Conservation (phyloP, 2,329 filamentous ascomycete species). For the Fusarium longipes region DNA sequence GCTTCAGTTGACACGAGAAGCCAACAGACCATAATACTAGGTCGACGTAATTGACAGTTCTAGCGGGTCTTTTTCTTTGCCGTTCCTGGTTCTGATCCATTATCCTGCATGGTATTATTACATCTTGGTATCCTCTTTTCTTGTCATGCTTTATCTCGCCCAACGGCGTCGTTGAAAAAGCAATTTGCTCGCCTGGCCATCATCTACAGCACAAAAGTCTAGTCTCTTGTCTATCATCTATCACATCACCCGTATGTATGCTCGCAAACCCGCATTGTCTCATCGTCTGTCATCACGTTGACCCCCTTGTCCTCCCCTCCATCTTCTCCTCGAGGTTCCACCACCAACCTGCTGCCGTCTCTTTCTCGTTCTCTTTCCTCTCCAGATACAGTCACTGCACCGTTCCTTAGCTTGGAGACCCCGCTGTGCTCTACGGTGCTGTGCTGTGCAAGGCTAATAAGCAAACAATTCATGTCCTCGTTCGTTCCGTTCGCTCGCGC, state of each 20-base stretch:
- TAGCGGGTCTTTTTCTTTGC: constrained; percentile 20
- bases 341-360: constrained; percentile 44
- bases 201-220: background rate
- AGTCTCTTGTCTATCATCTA: constrained; percentile 1
- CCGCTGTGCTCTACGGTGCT: background rate
- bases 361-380: background rate
- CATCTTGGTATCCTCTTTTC: constrained; percentile 7
- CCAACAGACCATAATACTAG: background rate
- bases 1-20: background rate
- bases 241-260: constrained; percentile 8
- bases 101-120: constrained; percentile 16
- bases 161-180: constrained; percentile 23
- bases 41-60: constrained; percentile 25
- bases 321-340: constrained; percentile 41
- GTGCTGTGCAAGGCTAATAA: constrained; percentile 44
- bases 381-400: constrained; percentile 6
- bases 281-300: constrained; percentile 38
- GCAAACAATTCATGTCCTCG: constrained; percentile 44
- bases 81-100: constrained; percentile 19
- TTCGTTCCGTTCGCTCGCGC: constrained; percentile 9
- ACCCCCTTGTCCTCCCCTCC: constrained; percentile 45
- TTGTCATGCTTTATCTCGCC: constrained; percentile 9
- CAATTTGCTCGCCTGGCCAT: constrained; percentile 15
- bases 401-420: constrained; percentile 27
- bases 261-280: constrained; percentile 37